Base-by-base conservation (phyloP, 2,329 filamentous ascomycete species). In the Aureobasidium melanogenum region DNA sequence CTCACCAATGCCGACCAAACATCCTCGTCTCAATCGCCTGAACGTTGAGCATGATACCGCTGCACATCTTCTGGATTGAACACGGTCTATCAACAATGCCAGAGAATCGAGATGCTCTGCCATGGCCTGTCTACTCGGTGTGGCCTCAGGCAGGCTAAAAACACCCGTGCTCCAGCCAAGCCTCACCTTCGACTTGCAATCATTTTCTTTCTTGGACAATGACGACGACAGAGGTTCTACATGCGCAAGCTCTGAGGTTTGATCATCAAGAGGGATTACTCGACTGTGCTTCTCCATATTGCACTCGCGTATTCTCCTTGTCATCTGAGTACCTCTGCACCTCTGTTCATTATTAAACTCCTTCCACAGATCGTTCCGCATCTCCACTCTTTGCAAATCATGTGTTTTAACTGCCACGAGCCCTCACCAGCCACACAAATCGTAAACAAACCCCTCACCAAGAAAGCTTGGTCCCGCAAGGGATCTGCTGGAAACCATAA, bases 141-240 rank as follows among this genome's bases (percentile, higher is more conserved):
- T 30, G 51, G 51, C 38, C 38, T 39, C 38, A 5, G 19, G n/a
- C 50, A 39, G 22, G 34, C 50, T 52, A 38, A 24, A 41, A 24
- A 43, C 24, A 41, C 51, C 36, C 51, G 4, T 54, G 32, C 19
- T 54, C 51, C 51, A 54, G 51, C 51, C 51, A 54, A 54, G 51
- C 22, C 51, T 28, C 48, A 50, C 17, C 47, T 36, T 36, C 12
- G 5, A 15, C 12, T 36, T 36, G 19, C 32, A 54, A 41, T 39
- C 50, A 52, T 52, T 28, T 36, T 54, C 12, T 41, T 10, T 24
- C 12, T 10, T n/a, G 44, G 44, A 9, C 0, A 3, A 51, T 51
- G 48, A 51, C 48, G 48, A 51, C 48, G 48, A 38, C 48, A 51
- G n/a, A 38, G 32, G 10, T 26, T 51, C 32, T 24, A 9, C 36